Base-by-base conservation (phyloP, 768 basidiomycete species). In the Xerocomellus dryophilus region DNA sequence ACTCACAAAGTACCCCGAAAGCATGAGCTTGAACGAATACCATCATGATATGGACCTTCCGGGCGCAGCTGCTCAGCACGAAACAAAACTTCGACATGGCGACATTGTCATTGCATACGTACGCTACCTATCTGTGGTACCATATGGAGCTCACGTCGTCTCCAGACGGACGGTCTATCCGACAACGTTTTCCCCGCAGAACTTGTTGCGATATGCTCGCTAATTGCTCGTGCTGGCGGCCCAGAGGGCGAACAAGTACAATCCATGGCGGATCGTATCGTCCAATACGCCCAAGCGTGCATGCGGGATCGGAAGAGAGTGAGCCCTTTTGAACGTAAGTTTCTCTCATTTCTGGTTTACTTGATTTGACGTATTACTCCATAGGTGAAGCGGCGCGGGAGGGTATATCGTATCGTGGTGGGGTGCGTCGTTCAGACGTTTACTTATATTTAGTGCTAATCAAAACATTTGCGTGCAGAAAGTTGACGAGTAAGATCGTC, bases 281-380 rank as follows among this genome's bases (percentile, higher is more conserved):
- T 91, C 3, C 78, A 85, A 32, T 86, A 88, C 61, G 80, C 90
- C 3, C 77, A 75, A 54, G 69, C 74, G 25, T 89, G 86, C 65
- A 92, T 93, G 90, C 73, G 71, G 55, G 84, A 81, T 63, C 80
- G 78, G 56, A 76, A 72, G 50, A 74, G 84, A 60, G 75, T 81
- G 29, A 88, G 85, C 67, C 90, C 90, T 2, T 93, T 92, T 60
- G 83, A 89, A 70, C 79, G 86, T 81, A 66, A 63, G 84, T 73
- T 7, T 23, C 21, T 23, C 21, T 48, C 51, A 7, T 44, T 41
- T 43, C 18, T n/a, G 14, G 35, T 57, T 23, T 12, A 42, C 34
- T 51, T 38, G 50, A 53, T 34, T 43, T 43, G 38, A 56, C 57
- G 25, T 7, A 27, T 53, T 39, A 40, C 47, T 53, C 23, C 10